Evolutionary conservation across 2,329 filamentous ascomycete genomes (phyloP).

Genomic region (Beauveria varroae): DNA sequence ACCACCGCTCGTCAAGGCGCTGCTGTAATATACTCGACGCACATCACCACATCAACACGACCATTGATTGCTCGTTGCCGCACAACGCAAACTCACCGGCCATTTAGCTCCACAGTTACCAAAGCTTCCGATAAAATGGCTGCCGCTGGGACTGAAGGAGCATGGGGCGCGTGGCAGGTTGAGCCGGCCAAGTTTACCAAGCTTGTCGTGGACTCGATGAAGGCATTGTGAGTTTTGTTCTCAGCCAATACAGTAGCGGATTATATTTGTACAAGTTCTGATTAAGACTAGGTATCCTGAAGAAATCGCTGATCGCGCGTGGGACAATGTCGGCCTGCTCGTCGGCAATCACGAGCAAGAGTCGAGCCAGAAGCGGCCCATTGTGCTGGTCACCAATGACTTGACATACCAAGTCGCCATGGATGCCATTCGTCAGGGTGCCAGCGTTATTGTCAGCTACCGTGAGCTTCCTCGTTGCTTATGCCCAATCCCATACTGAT

Average conservation of each 20-base stretch:
- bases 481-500: background rate
- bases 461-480: slow-evolving; percentile 41
- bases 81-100: background rate
- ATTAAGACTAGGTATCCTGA: slow-evolving; percentile 66
- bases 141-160: slow-evolving; percentile 19
- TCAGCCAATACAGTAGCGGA: too few species aligned
- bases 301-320: slow-evolving; percentile 77
- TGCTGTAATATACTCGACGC: background rate
- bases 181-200: slow-evolving; percentile 36
- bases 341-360: slow-evolving; percentile 35
- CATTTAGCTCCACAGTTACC: background rate
- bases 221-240: slow-evolving; percentile 56
- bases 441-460: slow-evolving; percentile 80
- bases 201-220: slow-evolving; percentile 71
- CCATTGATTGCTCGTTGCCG: background rate
- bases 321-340: slow-evolving; percentile 93
- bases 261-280: background rate
- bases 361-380: slow-evolving; percentile 21
- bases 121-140: background rate
- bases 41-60: background rate
- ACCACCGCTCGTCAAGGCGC: background rate
- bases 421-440: slow-evolving; percentile 73
- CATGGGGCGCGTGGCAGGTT: slow-evolving; percentile 34
- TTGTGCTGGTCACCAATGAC: slow-evolving; percentile 67
- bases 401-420: slow-evolving; percentile 82